A percentile compares a stretch with the other conserved stretches of the same genome.
phyloP scores from a whole-genome alignment of 2,329 filamentous ascomycete genomes.

The Metarhizium anisopliae region DNA sequence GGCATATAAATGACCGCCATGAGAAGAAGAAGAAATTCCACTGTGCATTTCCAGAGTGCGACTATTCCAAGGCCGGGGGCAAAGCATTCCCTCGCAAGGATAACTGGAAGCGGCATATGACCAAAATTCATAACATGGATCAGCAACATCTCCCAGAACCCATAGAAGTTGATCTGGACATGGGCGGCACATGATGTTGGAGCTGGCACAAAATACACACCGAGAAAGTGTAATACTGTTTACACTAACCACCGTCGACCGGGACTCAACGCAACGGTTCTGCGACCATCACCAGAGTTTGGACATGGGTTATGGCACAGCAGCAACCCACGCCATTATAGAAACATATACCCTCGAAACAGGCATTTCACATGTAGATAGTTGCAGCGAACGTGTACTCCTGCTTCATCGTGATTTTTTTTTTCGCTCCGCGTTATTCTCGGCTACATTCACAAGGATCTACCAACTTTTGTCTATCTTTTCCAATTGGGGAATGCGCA shows the following conservation, averaged over 20 bases:
- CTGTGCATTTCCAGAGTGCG: conserved; percentile 44
- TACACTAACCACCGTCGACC: not conserved
- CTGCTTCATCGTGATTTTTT: not conserved
- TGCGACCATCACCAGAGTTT: not conserved
- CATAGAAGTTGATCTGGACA: conserved; percentile 29
- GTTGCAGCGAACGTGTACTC: not conserved
- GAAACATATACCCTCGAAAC: not conserved
- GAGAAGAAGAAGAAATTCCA: conserved; percentile 51
- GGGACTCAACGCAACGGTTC: not conserved
- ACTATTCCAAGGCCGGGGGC: conserved; percentile 46
- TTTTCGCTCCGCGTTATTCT: not conserved
- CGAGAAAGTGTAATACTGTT: not conserved
- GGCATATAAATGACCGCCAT: conserved; percentile 54
- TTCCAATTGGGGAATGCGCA: not conserved
- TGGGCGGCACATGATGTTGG: conserved; percentile 13
- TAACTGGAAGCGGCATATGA: conserved; percentile 55
- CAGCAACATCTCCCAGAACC: conserved; percentile 30
- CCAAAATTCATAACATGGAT: conserved; percentile 46
- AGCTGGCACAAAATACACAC: not conserved
- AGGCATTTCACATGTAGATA: not conserved
- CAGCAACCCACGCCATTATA: not conserved
- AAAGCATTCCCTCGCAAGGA: conserved; percentile 54
- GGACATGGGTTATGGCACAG: not conserved
- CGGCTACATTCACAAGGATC: not conserved
- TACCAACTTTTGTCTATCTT: not conserved